phyloP scores from a whole-genome alignment of 768 basidiomycete genomes.

The Auriscalpium microsporum region DNA sequence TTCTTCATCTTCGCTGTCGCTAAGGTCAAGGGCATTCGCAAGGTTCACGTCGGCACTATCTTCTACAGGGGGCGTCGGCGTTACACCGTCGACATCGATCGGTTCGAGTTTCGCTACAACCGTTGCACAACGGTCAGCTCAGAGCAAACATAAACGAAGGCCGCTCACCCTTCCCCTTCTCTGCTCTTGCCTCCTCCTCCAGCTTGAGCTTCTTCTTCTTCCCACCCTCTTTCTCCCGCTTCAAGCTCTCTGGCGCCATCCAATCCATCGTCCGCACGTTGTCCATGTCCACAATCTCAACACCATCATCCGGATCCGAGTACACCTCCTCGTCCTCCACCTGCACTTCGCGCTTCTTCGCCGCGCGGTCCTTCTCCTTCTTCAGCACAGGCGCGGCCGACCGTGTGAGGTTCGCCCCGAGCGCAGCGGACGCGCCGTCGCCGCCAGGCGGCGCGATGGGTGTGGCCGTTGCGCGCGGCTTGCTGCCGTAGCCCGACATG shows the following conservation, averaged over 20 bases:
- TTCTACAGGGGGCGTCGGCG: neutral
- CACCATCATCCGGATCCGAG: conserved; percentile 82
- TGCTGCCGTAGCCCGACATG: conserved; percentile 40
- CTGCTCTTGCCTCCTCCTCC: conserved; percentile 30
- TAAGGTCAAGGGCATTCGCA: conserved; percentile 59
- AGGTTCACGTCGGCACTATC: conserved; percentile 33
- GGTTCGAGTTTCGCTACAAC: conserved; percentile 13
- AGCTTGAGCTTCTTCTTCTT: conserved; percentile 36
- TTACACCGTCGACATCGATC: conserved; percentile 19
- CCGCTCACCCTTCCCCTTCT: conserved; percentile 27
- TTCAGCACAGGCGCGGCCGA: conserved; percentile 43
- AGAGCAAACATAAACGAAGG: neutral
- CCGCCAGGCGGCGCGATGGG: conserved; percentile 35
- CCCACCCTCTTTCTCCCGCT: conserved; percentile 35
- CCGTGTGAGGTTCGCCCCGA: conserved; percentile 43
- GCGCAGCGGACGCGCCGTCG: conserved; percentile 25
- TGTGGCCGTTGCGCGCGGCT: conserved; percentile 49
- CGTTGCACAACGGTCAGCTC: neutral
- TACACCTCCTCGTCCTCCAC: conserved; percentile 56
- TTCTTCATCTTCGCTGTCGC: conserved; percentile 71
- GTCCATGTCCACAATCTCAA: conserved; percentile 81
- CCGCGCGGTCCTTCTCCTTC: conserved; percentile 27
- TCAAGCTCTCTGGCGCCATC: conserved; percentile 78
- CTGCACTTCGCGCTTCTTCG: conserved; percentile 21
- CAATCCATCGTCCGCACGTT: conserved; percentile 72